These are phyloP conservation scores for Neonectria faginata DNA, from an alignment of 2,329 filamentous ascomycete genomes.

Conservation along the genomic window DNA sequence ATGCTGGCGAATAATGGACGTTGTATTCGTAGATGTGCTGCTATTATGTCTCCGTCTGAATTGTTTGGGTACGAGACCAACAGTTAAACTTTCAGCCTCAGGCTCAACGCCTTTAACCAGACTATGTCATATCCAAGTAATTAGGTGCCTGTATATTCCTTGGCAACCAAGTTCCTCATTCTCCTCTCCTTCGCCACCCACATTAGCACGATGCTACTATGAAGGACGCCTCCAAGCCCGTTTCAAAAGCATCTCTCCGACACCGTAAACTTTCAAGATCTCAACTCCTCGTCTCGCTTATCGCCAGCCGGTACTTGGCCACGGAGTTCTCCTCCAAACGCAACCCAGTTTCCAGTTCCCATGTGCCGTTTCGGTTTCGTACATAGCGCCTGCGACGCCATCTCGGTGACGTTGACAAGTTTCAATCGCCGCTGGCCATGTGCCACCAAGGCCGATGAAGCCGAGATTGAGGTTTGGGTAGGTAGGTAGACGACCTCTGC, in stretches of 20 bases:
- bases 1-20: background rate
- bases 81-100: background rate
- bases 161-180: background rate
- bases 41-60: background rate
- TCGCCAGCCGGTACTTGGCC: constrained; percentile 20
- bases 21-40: background rate
- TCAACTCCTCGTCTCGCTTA: constrained; percentile 18
- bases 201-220: background rate
- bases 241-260: constrained; percentile 22
- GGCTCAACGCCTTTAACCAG: background rate
- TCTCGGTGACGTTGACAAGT: constrained; percentile 14
- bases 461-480: too few relatives aligned
- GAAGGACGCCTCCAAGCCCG: constrained; percentile 11
- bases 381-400: background rate
- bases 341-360: background rate
- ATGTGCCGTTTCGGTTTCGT: constrained; percentile 3
- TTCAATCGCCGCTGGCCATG: constrained; percentile 6
- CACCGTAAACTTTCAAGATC: constrained; percentile 6
- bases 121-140: background rate
- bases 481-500: background rate
- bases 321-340: background rate
- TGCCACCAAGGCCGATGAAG: background rate
- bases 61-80: background rate
- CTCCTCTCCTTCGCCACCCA: background rate
- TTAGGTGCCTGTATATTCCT: background rate